Evolutionary conservation across 1,284 basidiomycete species (phyloP), one percentile per base, ranked within the genome.

Genomic region (Puccinia hordei): DNA sequence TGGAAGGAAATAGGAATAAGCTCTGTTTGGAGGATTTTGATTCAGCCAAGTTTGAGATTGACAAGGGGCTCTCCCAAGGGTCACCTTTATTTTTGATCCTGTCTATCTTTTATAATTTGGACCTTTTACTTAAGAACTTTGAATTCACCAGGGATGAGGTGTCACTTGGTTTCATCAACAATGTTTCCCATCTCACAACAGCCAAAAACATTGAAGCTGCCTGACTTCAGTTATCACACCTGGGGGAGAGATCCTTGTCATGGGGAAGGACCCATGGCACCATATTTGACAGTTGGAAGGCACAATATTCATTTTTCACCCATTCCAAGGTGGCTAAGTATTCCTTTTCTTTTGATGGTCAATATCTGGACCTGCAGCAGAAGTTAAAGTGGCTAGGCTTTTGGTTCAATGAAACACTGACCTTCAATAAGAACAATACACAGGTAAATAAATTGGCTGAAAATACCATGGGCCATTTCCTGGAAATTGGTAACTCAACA

Each of bases 121-220:
- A n/a, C n/a, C n/a, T n/a, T n/a, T n/a, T n/a, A n/a, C n/a, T n/a
- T n/a, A n/a, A n/a, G n/a, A n/a, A n/a, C n/a, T n/a, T n/a, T n/a
- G n/a, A n/a, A n/a, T n/a, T n/a, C n/a, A n/a, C n/a, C n/a, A n/a
- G n/a, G n/a, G n/a, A n/a, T n/a, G n/a, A n/a, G n/a, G n/a, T n/a
- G n/a, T n/a, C n/a, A n/a, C n/a, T n/a, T n/a, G n/a, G n/a, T n/a
- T n/a, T n/a, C n/a, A n/a, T n/a, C n/a, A n/a, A n/a, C n/a, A n/a
- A n/a, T n/a, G n/a, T n/a, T n/a, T n/a, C n/a, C n/a, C 74, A 76
- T 30, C 61, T 76, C 19, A 61, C 57, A n/a, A 44, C 61, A 4
- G 55, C 8, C 13, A 57, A 57, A 12, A n/a, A n/a, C 19, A 2
- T n/a, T 6, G 24, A 6, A 24, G 24, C 13, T 4, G 55, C 55